Evolutionary conservation across 2,329 filamentous ascomycete genomes (phyloP), one percentile per base, ranked within the genome.

Genomic region (Clarireedia homoeocarpa): DNA sequence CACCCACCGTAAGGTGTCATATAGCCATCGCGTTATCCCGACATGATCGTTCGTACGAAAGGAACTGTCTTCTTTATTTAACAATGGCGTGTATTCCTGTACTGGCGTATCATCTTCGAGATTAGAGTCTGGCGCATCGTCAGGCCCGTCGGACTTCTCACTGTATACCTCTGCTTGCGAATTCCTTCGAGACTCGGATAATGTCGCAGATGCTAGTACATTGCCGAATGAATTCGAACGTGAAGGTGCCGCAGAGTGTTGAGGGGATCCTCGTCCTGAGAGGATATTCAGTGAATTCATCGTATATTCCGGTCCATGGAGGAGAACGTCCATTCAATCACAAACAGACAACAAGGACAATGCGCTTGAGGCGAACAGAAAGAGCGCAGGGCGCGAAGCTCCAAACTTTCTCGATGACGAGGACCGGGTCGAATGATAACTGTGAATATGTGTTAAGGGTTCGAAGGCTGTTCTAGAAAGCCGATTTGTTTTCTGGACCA

Each of bases 261-360:
- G 72, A 63, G 82, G 80, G 65, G 83, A 84, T 71, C 91, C 88
- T 75, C 88, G 86, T 71, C 89, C 84, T 69, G 90, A 94, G 72
- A 96, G 83, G 72, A 96, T 89, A 76, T 94, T 95, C 77, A 96
- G 79, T 68, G 91, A 95, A 84, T 96, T 96, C 92, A 96, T 96
- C 75, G 80, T 88, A 77, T 53, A 66, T 63, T 62, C 72, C 71
- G 73, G 77, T 79, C 82, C 82, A 84, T 70, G 65, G 67, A 67
- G 63, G 59, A 62, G 55, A 58, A 53, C 17, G 15, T 42, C 39
- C 15, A 42, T n/a, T 42, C 39, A 42, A 49, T 49, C 45, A 49
- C 27, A 27, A 49, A 54, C 30, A 34, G 30, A 12, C 9, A 34
- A 9, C 52, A 44, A 55, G 50, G 38, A 38, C 27, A 40, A 51